phyloP scores from a whole-genome alignment of 306 rosid species.

The Potentilla sterilis region DNA sequence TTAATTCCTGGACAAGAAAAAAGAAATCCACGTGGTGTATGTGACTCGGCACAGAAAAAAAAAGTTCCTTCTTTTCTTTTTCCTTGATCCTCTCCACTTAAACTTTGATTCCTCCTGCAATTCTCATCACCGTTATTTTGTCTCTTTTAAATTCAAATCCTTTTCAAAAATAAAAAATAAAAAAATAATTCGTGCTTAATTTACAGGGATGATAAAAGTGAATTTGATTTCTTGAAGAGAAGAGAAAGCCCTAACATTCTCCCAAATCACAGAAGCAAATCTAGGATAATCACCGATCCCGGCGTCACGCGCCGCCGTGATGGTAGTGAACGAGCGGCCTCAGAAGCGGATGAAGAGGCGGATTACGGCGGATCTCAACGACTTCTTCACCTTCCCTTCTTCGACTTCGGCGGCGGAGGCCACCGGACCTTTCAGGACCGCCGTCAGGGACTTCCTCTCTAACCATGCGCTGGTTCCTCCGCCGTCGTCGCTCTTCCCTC shows the following conservation, averaged over 20 bases:
- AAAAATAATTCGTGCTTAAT: neutral
- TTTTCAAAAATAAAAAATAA: neutral
- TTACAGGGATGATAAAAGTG: neutral
- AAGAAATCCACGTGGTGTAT: neutral
- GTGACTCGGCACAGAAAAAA: neutral
- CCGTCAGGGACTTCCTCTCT: slow-evolving; percentile 53
- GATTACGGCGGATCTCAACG: slow-evolving; percentile 76
- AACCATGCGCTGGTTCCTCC: slow-evolving; percentile 81
- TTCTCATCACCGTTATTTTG: neutral
- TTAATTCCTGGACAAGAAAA: neutral
- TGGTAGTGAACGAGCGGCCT: slow-evolving; percentile 80
- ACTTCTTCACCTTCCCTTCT: slow-evolving; percentile 67
- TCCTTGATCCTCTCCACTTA: neutral
- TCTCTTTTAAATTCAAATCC: neutral
- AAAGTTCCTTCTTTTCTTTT: neutral
- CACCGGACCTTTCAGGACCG: slow-evolving; percentile 59
- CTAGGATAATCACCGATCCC: neutral
- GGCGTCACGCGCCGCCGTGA: slow-evolving; percentile 22
- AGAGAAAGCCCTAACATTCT: neutral
- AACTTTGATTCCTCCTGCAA: neutral
- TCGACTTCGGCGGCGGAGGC: neutral
- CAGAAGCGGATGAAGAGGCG: slow-evolving; percentile 82
- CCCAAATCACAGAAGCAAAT: neutral
- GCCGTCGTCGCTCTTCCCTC: slow-evolving; percentile 78
- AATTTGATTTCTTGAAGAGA: neutral